Evolutionary conservation across 2,329 filamentous ascomycete genomes (phyloP), one percentile per base, ranked within the genome.

Genomic region (Colletotrichum higginsianum): DNA sequence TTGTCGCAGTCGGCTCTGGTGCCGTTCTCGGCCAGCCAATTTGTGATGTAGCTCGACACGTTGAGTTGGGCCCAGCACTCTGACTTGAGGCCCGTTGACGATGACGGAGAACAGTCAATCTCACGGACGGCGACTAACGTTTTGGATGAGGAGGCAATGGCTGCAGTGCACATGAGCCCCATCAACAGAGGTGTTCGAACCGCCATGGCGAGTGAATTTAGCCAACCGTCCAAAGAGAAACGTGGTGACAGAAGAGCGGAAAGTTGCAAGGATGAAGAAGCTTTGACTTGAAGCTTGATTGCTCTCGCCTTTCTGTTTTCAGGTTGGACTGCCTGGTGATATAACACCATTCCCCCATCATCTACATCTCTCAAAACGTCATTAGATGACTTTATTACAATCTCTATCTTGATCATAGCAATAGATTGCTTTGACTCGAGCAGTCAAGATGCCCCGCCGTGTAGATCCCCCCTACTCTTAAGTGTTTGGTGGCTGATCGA

Each of bases 1-100:
- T 52, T 74, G 8, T 72, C 73, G 57, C 77, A 78, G 56, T 75
- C 73, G 21, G 77, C 77, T 4, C 71, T 73, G 4, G 76, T 76
- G 55, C 76, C 72, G 61, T 78, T 78, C 23, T 75, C 75, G 2
- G 69, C 71, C 11, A 78, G 52, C 76, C 76, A 78, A 13, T 76
- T 73, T 2, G 68, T 75, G 62, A 78, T 77, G 61, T 76, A 78
- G 50, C 69, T 67, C 13, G 75, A 68, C 52, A 78, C 73, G 4
- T 75, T 71, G 11, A 78, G 73, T 21, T 71, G 52, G 2, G 55
- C 50, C 76, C 76, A 77, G 49, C 76, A 77, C 26, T 76, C 76
- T 2, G 75, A 49, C 64, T 76, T 76, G 2, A 77, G 67, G 1
- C 76, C 76, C 1, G 69, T 57, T 12, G 67, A 57, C 18, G 66